Base-by-base conservation (phyloP, 192 early-diverging fungal species). In the Podila horticola region DNA sequence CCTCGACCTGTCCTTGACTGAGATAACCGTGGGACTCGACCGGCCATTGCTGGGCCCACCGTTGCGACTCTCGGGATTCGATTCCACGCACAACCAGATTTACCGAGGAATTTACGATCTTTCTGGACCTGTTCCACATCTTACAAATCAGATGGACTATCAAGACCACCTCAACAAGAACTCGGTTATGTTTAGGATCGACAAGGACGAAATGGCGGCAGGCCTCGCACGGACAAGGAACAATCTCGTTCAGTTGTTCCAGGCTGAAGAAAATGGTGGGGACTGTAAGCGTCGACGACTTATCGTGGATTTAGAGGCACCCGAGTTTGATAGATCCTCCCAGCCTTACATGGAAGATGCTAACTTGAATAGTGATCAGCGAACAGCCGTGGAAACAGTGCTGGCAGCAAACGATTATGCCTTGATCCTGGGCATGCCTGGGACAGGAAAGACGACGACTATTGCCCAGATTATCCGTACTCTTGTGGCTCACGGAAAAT, bases 371-470 rank as follows among this genome's bases (percentile, higher is more conserved):
- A 36, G 71, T 4, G 92, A 95, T 55, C 96, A 97, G 74, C 79
- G 83, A 29, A 63, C 50, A 3, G 95, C 92, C 6, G 69, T 97
- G 13, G 79, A 92, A 5, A 90, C 89, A 33, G 94, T 95, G n/a
- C 64, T 97, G 52, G 60, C 81, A 55, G 94, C 93, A 1, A 75
- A 89, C 55, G 97, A 99, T 69, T 99, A 98, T 85, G 86, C 93
- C 12, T 79, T 99, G 38, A 93, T 99, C 51, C 84, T 97, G 30
- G 97, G 97, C 17, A 98, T 98, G 97, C 97, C 97, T 0, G 97
- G 97, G 4, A 97, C 97, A 1, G 97, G 97, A 49, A 99, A 99
- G 76, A 97, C 96, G 0, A 96, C 94, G 2, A 96, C 95, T 0
- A 96, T 96, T 58, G 91, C 94, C 0, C 83, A 91, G 30, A 88